Evolutionary conservation across 73 alveolate genomes (phyloP).

Genomic region (Tetrahymena malaccensis): DNA sequence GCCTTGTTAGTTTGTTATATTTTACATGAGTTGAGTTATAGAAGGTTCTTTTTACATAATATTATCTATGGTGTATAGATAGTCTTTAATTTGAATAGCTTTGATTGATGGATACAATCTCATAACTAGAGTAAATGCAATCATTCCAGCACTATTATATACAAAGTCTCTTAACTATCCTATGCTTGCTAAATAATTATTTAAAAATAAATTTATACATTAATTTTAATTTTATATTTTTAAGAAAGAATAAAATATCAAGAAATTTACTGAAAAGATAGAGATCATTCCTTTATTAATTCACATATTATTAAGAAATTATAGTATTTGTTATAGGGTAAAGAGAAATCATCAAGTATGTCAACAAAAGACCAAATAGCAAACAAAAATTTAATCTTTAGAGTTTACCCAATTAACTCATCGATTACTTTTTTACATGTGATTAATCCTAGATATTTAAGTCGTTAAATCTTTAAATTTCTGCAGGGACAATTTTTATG

Average conservation of each 20-base stretch:
- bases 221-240: too few relatives aligned
- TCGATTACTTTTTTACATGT: not conserved
- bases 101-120: not conserved
- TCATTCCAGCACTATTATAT: not conserved
- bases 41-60: not conserved
- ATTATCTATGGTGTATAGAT: not conserved
- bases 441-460: not conserved
- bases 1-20: not conserved
- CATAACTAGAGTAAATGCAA: not conserved
- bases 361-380: not conserved
- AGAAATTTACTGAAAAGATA: not conserved
- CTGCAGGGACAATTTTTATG: not conserved
- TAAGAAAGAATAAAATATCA: not conserved
- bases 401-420: not conserved
- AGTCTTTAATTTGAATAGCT: not conserved
- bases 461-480: not conserved
- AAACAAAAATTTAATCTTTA: not conserved
- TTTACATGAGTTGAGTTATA: not conserved
- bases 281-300: not conserved
- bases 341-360: not conserved
- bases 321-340: not conserved
- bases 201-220: not conserved
- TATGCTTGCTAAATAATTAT: not conserved
- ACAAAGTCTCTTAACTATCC: not conserved
- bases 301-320: not conserved